Base-by-base conservation (phyloP, 2,329 filamentous ascomycete genomes). In the Aspergillus sp. region DNA sequence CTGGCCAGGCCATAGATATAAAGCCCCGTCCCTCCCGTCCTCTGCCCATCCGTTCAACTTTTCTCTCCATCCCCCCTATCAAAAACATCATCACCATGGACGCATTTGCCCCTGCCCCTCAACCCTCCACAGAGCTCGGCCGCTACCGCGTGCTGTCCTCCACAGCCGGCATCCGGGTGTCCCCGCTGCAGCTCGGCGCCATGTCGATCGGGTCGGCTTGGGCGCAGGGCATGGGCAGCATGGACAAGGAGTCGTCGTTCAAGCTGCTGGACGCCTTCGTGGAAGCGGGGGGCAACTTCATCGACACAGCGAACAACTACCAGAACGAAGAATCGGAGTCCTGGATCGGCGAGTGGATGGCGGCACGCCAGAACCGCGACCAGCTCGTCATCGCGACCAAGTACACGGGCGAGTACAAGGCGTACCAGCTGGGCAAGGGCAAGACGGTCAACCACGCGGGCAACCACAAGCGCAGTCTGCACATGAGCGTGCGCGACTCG, bases 381-480 rank as follows among this genome's bases (percentile, higher is more conserved):
- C 76, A 87, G 64, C 81, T 90, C 69, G 85, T 89, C 14, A 75
- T 89, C 49, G 85, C 86, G 1, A 89, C 86, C 51, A 90, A 90
- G 65, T 88, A 78, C 66, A 83, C 82, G 8, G 45, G 45, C 45
- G 45, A 47, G 22, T 47, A 47, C 1, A 84, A 80, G 35, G 17
- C 30, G 7, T 54, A 88, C 57, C 75, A 87, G 64, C 81, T 89
- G 69, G 45, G 45, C 17, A 47, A 47, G 32, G 32, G 32, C 16
- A 47, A 47, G 32, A 47, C 45, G 4, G 57, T 68, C 46, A 81
- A 80, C 63, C 70, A 64, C 58, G 53, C 55, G 4, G 79, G 79
- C 8, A 81, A 80, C 60, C 61, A 68, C 51, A 66, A 64, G 14
- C 69, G 70, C 44, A 73, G 65, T 49, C 52, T 81, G 52, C 67